These are phyloP conservation scores for Gamsiella multidivaricata DNA, from an alignment of 192 early-diverging fungal genomes.

Conservation along the genomic window DNA sequence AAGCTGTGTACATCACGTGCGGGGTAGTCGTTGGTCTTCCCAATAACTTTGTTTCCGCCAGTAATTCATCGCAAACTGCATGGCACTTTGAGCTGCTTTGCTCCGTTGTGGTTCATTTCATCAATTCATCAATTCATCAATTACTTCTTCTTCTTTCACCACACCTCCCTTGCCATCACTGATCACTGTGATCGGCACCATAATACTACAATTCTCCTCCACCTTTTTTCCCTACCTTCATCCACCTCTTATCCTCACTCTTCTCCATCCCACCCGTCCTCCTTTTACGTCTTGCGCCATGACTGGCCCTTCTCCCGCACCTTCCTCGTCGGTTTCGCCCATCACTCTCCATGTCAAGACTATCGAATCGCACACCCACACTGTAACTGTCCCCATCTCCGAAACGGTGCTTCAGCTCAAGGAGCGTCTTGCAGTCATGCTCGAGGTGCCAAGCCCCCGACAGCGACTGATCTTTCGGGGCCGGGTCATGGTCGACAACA, in stretches of 20 bases:
- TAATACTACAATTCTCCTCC: not conserved
- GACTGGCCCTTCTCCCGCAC: not conserved
- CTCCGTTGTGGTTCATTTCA: too few species aligned
- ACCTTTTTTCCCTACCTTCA: not conserved
- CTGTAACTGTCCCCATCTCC: conserved; percentile 48
- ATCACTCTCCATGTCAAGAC: conserved; percentile 46
- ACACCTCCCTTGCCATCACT: conserved; percentile 7
- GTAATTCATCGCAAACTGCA: too few species aligned
- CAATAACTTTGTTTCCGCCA: too few species aligned
- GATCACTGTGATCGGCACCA: conserved; percentile 26
- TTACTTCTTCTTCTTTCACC: not conserved
- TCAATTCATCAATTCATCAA: not conserved
- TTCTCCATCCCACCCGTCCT: too few species aligned
- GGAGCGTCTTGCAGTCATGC: conserved; percentile 50
- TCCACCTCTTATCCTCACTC: not conserved
- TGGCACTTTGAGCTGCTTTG: too few species aligned
- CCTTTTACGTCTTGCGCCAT: not conserved
- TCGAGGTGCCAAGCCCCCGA: conserved; percentile 54
- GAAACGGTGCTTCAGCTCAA: conserved; percentile 60
- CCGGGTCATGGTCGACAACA: conserved; percentile 58
- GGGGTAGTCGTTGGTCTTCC: too few species aligned
- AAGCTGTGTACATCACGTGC: too few species aligned
- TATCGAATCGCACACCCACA: conserved; percentile 50
- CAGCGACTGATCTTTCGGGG: conserved; percentile 65
- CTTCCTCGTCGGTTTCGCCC: conserved; percentile 11